These are phyloP conservation scores for Aegle marmelos DNA, from an alignment of 345 rosid species.

Conservation along the genomic window DNA sequence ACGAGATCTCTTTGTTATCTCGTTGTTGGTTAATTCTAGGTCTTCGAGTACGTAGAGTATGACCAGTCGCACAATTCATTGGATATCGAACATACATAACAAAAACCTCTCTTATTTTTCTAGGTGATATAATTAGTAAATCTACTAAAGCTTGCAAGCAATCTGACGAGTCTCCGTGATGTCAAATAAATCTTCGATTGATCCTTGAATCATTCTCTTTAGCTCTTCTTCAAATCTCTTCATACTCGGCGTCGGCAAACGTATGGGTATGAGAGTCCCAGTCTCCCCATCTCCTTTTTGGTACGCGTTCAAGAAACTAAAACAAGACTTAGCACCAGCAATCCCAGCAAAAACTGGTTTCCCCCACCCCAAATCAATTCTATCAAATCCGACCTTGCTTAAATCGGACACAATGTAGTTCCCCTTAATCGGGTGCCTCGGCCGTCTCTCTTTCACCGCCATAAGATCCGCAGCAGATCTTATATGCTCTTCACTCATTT, in stretches of 20 bases:
- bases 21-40: too few relatives aligned
- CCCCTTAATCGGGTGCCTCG: background rate
- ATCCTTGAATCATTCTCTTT: background rate
- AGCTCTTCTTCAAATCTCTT: conserved; percentile 19
- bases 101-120: too few relatives aligned
- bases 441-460: conserved; percentile 14
- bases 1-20: too few relatives aligned
- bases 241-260: conserved; percentile 25
- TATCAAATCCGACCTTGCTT: conserved; percentile 3
- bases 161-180: background rate
- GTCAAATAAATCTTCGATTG: background rate
- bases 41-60: too few relatives aligned
- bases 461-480: conserved; percentile 14
- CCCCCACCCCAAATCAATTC: conserved; percentile 32
- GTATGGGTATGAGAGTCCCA: conserved; percentile 17
- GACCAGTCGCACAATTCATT: too few relatives aligned
- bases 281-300: conserved; percentile 13
- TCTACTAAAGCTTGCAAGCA: background rate
- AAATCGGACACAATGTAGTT: conserved; percentile 3
- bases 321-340: background rate
- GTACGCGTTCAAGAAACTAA: conserved; percentile 3
- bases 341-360: conserved; percentile 18
- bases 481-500: conserved; percentile 20
- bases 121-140: too few relatives aligned
- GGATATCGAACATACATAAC: too few relatives aligned